Percentiles rank a stretch among this genome's conserved stretches.
phyloP scores from a whole-genome alignment of 1,284 basidiomycete species.

The Athelia psychrophila region DNA sequence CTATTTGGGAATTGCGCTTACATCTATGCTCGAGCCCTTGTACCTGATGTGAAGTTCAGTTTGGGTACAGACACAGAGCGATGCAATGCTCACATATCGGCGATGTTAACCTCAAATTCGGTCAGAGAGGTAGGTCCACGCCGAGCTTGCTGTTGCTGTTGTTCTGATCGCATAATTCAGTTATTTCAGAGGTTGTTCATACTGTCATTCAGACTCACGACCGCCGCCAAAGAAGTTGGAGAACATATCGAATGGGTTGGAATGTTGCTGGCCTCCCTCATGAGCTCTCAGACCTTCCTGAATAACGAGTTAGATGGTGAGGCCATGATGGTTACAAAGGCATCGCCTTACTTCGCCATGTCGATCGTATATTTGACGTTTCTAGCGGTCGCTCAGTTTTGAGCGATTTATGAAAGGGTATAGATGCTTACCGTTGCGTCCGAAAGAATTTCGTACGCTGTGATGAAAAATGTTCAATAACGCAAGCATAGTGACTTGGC shows the following conservation, averaged over 20 bases:
- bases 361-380: conserved; percentile 88
- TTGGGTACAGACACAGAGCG: conserved; percentile 1
- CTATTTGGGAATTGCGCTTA: conserved; percentile 31
- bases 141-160: conserved; percentile 65
- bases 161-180: conserved; percentile 24
- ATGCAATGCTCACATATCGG: conserved; percentile 69
- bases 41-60: conserved; percentile 46
- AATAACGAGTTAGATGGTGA: conserved; percentile 6
- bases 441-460: conserved; percentile 93
- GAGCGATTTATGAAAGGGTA: conserved; percentile 19
- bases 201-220: conserved; percentile 36
- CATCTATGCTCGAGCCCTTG: conserved; percentile 79
- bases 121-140: conserved; percentile 82
- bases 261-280: conserved; percentile 65
- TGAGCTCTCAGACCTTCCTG: conserved; percentile 87
- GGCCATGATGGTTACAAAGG: not conserved
- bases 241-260: conserved; percentile 95
- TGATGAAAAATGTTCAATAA: conserved; percentile 6
- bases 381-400: conserved; percentile 40
- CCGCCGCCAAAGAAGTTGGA: conserved; percentile 87
- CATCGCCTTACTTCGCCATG: conserved; percentile 73
- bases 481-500: not conserved
- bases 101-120: conserved; percentile 84
- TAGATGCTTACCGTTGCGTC: conserved; percentile 64
- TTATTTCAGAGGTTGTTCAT: not conserved